Percentiles rank a stretch among this genome's conserved stretches.
phyloP scores from a whole-genome alignment of 192 early-diverging fungal genomes.

The Rhizoclosmatium globosum region DNA sequence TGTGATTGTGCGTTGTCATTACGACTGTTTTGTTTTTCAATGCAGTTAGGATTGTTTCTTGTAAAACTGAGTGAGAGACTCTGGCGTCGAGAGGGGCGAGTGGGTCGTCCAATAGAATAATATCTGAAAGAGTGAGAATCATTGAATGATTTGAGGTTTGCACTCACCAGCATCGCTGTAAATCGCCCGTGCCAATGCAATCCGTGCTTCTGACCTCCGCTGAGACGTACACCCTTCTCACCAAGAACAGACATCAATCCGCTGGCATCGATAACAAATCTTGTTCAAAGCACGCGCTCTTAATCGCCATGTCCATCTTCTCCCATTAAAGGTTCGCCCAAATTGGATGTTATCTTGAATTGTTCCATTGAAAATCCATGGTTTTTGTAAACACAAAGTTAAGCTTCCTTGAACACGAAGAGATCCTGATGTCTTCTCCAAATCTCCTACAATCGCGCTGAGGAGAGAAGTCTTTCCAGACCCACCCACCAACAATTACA shows the following conservation, averaged over 20 bases:
- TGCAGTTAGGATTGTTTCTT: conserved; percentile 66
- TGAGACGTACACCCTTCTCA: conserved; percentile 48
- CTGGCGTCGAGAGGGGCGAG: conserved; percentile 55
- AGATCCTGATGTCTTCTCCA: conserved; percentile 62
- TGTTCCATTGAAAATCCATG: conserved; percentile 74
- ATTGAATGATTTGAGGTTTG: too few species aligned
- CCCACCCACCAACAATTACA: conserved; percentile 80
- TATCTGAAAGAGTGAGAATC: neutral
- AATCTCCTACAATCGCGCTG: conserved; percentile 78
- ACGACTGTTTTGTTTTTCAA: conserved; percentile 65
- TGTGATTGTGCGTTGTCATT: conserved; percentile 29
- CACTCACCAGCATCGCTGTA: conserved; percentile 66
- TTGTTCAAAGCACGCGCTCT: neutral
- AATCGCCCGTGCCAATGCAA: conserved; percentile 81
- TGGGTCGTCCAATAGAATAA: conserved; percentile 57
- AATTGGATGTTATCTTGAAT: conserved; percentile 84
- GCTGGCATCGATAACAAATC: conserved; percentile 43
- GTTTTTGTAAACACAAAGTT: conserved; percentile 49
- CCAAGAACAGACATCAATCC: conserved; percentile 43
- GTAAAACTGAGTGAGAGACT: conserved; percentile 66
- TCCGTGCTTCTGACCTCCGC: conserved; percentile 73
- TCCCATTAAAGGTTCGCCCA: conserved; percentile 65
- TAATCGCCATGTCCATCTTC: neutral
- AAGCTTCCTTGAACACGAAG: conserved; percentile 32
- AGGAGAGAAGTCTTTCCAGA: conserved; percentile 82